Base-by-base conservation (phyloP, 2,329 filamentous ascomycete species). In the Cyphellophora attinorum region DNA sequence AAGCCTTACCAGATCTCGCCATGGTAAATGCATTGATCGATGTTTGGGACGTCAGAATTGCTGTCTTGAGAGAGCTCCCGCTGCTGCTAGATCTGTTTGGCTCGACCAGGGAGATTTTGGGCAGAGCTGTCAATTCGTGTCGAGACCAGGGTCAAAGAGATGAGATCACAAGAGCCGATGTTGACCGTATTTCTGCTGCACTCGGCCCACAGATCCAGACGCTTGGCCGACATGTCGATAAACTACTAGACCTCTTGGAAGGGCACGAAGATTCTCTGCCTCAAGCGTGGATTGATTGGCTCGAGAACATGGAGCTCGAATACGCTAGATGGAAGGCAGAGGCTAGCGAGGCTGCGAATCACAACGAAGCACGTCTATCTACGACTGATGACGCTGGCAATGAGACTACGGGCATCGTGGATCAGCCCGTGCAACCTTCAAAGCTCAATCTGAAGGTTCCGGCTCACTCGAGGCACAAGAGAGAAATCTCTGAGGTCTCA, bases 221-320 rank as follows among this genome's bases (percentile, higher is more conserved):
- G 21, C 70, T 86, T 0, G 89, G 85, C 0, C 72, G 72, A 31
- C 71, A 77, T 25, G 67, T 96, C 41, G 91, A 98, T 55, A 74
- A 70, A 33, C 85, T 95, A 72, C 70, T 98, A 11, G 88, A 98
- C 57, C 71, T 75, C 19, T 67, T 96, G 2, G 91, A 96, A 57
- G 88, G 85, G 2, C 70, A 78, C 35, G 70, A 81, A 28, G 91
- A 98, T 51, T 85, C 81, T 0, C 64, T 98, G 6, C 91, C 91
- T 0, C 82, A 93, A 27, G 56, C 65, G 17, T 98, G 89, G 91
- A 75, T 96, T 37, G 85, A 93, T 49, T 72, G 79, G 4, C 80
- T 96, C 61, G 91, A 96, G 55, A 60, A 62, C 0, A 65, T 93
- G 4, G 91, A 98, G 56, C 65, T 70, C 8, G 73, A 79, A 18